Conservation (phyloP, 129 eudicot genomes). For the Kitagawia praeruptora region DNA sequence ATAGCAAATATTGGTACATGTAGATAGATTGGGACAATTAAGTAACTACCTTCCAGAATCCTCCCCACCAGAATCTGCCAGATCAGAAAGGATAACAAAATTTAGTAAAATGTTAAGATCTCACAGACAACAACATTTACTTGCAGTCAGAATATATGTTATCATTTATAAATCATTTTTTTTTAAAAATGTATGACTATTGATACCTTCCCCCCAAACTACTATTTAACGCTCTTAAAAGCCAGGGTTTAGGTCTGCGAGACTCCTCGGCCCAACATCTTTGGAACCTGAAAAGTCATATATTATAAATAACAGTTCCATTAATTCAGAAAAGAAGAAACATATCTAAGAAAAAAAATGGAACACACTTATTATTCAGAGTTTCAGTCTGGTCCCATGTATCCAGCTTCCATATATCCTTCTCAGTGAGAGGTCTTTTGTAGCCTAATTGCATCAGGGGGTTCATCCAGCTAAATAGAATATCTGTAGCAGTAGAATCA, state of each 20-base stretch:
- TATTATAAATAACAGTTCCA: neutral
- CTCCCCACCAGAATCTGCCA: constrained; percentile 83
- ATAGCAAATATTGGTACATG: neutral
- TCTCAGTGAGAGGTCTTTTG: constrained; percentile 80
- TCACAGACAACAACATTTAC: neutral
- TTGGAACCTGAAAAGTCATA: constrained; percentile 46
- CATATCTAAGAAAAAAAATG: constrained; percentile 3
- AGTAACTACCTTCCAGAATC: constrained; percentile 59
- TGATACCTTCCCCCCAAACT: constrained; percentile 88
- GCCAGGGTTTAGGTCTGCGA: constrained; percentile 74
- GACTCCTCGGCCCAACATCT: constrained; percentile 77
- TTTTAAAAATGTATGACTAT: neutral
- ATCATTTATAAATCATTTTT: neutral
- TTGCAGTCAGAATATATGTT: neutral
- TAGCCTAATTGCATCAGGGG: constrained; percentile 85
- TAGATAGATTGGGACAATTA: neutral
- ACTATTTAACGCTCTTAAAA: constrained; percentile 75
- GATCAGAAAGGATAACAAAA: neutral
- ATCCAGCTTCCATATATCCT: constrained; percentile 89
- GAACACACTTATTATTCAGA: constrained; percentile 46
- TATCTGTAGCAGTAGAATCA: constrained; percentile 25
- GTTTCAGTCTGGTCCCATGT: constrained; percentile 86
- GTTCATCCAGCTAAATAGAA: constrained; percentile 69
- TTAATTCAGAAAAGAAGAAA: neutral
- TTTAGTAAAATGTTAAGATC: constrained; percentile 12